Conservation (phyloP, 176 grass and related monocot species). For the Elaeis guineensis region DNA sequence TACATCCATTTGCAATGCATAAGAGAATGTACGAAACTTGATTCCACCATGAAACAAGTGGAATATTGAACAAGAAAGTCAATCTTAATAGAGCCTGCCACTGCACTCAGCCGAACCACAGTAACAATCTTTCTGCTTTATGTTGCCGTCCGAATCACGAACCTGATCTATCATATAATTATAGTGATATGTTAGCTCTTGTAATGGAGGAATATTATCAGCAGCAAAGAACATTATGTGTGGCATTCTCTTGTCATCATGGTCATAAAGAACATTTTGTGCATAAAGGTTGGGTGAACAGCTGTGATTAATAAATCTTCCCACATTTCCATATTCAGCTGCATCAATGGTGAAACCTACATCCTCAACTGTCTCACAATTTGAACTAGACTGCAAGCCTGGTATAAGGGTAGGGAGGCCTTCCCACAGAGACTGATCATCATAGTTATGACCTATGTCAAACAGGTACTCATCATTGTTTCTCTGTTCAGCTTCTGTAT, state of each 20-base stretch:
- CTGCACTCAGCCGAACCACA: slow-evolving; percentile 46
- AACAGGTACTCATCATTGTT: slow-evolving; percentile 66
- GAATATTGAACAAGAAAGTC: too few species aligned
- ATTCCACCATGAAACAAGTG: too few species aligned
- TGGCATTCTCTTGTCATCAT: slow-evolving; percentile 48
- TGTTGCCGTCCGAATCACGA: slow-evolving; percentile 23
- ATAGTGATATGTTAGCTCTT: slow-evolving; percentile 78
- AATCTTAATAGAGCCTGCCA: slow-evolving; percentile 43
- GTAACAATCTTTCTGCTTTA: slow-evolving; percentile 35
- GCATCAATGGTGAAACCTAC: slow-evolving; percentile 63
- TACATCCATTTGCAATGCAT: too few species aligned
- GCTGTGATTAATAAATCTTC: slow-evolving; percentile 81
- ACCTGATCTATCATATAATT: slow-evolving; percentile 39
- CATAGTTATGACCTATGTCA: slow-evolving; percentile 49
- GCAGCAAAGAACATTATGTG: slow-evolving; percentile 76
- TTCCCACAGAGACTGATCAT: slow-evolving; percentile 27
- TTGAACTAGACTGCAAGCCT: slow-evolving; percentile 12
- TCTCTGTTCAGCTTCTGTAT: slow-evolving; percentile 40
- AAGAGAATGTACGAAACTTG: too few species aligned
- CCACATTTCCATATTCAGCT: slow-evolving; percentile 43
- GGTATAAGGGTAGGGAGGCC: slow-evolving; percentile 19
- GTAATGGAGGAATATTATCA: slow-evolving; percentile 68
- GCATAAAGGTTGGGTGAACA: slow-evolving; percentile 69
- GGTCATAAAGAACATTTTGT: slow-evolving; percentile 73
- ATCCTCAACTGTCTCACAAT: slow-evolving; percentile 20